Conservation (phyloP, 768 basidiomycete genomes). For the Pulveroboletus sp. region DNA sequence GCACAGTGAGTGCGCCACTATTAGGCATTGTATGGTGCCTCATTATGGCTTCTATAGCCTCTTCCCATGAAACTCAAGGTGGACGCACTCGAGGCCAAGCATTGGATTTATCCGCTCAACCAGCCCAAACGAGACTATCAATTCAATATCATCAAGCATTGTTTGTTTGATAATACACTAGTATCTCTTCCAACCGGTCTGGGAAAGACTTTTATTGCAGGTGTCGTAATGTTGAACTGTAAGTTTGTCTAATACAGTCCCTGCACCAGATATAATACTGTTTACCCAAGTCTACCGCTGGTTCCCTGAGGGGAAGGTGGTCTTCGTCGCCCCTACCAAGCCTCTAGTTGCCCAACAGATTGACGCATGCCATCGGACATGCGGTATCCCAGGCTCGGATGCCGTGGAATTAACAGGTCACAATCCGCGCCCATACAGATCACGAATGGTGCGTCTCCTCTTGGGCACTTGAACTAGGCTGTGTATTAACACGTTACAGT, state of each 20-base stretch:
- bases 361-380: conserved; percentile 85
- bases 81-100: conserved; percentile 73
- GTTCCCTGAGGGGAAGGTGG: conserved; percentile 88
- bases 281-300: conserved; percentile 71
- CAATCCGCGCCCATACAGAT: conserved; percentile 48
- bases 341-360: conserved; percentile 96
- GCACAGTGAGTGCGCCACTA: conserved; percentile 25
- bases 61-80: conserved; percentile 72
- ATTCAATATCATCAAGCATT: conserved; percentile 82
- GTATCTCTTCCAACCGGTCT: conserved; percentile 94
- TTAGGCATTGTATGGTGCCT: background rate
- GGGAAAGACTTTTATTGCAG: conserved; percentile 97
- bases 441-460: conserved; percentile 49
- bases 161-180: conserved; percentile 88
- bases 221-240: conserved; percentile 96
- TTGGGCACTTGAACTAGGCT: background rate
- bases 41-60: conserved; percentile 38
- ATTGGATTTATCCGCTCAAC: conserved; percentile 92
- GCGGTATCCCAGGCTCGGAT: conserved; percentile 86
- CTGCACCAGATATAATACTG: conserved; percentile 1
- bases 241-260: conserved; percentile 16
- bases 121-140: conserved; percentile 88
- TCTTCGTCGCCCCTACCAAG: conserved; percentile 95
- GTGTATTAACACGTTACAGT: conserved; percentile 39
- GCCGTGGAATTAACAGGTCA: conserved; percentile 86